These are phyloP conservation scores for Solanum ossicruentum DNA, from an alignment of 257 asterid species.

Conservation along the genomic window DNA sequence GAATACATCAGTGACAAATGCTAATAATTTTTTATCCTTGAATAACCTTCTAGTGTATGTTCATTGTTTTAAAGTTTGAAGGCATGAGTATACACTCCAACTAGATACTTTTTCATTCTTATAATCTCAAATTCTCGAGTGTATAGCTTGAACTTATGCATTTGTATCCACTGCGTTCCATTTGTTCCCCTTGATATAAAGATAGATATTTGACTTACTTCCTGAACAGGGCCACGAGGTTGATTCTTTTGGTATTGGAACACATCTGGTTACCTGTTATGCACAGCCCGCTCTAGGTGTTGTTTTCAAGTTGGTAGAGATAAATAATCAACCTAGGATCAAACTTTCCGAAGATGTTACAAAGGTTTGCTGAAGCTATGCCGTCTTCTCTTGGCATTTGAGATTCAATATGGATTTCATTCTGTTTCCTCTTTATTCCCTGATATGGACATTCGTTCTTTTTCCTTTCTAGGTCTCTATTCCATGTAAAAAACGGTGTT, in stretches of 20 bases:
- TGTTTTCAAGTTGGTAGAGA: conserved; percentile 93
- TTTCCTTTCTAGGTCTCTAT: conserved; percentile 64
- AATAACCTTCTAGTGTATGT: background rate
- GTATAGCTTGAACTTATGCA: background rate
- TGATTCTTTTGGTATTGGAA: conserved; percentile 93
- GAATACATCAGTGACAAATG: background rate
- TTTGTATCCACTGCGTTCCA: background rate
- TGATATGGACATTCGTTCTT: background rate
- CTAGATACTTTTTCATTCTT: background rate
- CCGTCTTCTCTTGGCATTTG: background rate
- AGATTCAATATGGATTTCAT: background rate
- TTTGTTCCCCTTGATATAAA: background rate
- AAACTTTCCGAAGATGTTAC: conserved; percentile 96
- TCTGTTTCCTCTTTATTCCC: background rate
- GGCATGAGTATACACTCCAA: background rate
- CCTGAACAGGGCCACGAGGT: conserved; percentile 81
- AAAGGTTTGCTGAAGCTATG: conserved; percentile 42
- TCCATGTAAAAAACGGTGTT: conserved; percentile 91
- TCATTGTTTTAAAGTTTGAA: background rate
- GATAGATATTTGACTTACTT: background rate
- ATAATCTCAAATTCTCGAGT: background rate
- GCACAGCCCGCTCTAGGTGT: conserved; percentile 95
- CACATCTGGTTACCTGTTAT: conserved; percentile 94
- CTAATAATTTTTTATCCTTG: background rate
- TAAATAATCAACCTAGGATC: conserved; percentile 88